Evolutionary conservation across 2,329 filamentous ascomycete genomes (phyloP).

Genomic region (Chaetomium sp.): DNA sequence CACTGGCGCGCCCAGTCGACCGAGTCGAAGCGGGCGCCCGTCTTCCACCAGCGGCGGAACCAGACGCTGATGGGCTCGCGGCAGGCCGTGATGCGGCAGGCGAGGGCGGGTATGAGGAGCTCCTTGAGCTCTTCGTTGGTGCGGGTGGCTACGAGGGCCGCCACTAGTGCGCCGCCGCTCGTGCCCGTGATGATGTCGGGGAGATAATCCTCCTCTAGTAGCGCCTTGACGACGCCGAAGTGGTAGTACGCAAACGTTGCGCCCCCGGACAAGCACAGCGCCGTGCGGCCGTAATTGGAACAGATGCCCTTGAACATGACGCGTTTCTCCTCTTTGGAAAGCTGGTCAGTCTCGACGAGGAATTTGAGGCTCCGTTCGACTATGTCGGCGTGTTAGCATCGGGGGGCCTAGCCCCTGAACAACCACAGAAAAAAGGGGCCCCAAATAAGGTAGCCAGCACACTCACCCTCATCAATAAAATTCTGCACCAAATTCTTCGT

Average conservation of each 20-base stretch:
- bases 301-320: constrained; percentile 83
- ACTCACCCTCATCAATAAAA: constrained; percentile 78
- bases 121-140: constrained; percentile 89
- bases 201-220: constrained; percentile 81
- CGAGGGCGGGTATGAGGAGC: constrained; percentile 83
- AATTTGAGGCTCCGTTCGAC: constrained; percentile 69
- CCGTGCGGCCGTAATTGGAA: constrained; percentile 89
- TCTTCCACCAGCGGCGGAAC: constrained; percentile 84
- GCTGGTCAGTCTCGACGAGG: constrained; percentile 66
- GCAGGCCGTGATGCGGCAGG: constrained; percentile 81
- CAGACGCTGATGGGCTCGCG: constrained; percentile 75
- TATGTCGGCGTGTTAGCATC: constrained; percentile 37
- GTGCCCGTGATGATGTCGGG: constrained; percentile 97
- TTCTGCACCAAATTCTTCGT: constrained; percentile 94
- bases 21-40: constrained; percentile 90
- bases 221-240: constrained; percentile 85
- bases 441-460: constrained; percentile 1
- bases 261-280: constrained; percentile 88
- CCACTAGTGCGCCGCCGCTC: constrained; percentile 88
- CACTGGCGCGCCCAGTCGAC: constrained; percentile 85
- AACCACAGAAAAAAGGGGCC: no score
- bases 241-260: constrained; percentile 97
- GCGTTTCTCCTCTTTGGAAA: constrained; percentile 74
- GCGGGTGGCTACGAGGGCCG: constrained; percentile 81
- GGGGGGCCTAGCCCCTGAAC: background rate